These are phyloP conservation scores for Brassica juncea DNA, from an alignment of 345 rosid species.

Conservation along the genomic window DNA sequence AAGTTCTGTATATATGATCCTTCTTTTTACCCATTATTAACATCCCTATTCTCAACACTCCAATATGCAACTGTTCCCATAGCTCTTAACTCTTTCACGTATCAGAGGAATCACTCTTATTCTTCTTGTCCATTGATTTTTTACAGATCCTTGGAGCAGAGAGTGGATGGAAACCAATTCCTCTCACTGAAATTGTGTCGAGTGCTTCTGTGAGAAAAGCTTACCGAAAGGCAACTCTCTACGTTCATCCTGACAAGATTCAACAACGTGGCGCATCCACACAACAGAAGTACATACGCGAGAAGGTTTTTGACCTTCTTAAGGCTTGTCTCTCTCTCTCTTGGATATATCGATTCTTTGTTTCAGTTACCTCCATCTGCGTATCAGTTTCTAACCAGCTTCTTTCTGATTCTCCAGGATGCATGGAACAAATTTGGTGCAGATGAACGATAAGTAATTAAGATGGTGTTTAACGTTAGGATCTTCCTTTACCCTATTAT, in stretches of 20 bases:
- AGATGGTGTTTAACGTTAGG: background rate
- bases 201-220: slow-evolving; percentile 83
- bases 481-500: slow-evolving; percentile 1
- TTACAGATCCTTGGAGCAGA: slow-evolving; percentile 87
- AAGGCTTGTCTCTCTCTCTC: slow-evolving; percentile 50
- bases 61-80: too few relatives aligned
- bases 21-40: background rate
- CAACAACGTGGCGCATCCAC: slow-evolving; percentile 96
- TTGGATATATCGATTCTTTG: background rate
- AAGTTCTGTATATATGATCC: background rate
- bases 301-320: slow-evolving; percentile 90
- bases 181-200: slow-evolving; percentile 72
- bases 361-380: background rate
- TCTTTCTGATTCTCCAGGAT: slow-evolving; percentile 46
- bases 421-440: slow-evolving; percentile 72
- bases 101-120: too few relatives aligned
- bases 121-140: background rate
- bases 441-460: slow-evolving; percentile 52
- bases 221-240: slow-evolving; percentile 84
- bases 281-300: slow-evolving; percentile 83
- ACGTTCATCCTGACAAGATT: slow-evolving; percentile 90
- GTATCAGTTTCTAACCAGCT: background rate
- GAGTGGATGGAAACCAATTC: slow-evolving; percentile 88
- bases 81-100: too few relatives aligned
- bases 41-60: too few relatives aligned